A percentile compares a stretch with the other conserved stretches of the same genome.
Evolutionary conservation across 1,139 yeast genomes (phyloP).

Genomic region (Saccharomyces hybrid): DNA sequence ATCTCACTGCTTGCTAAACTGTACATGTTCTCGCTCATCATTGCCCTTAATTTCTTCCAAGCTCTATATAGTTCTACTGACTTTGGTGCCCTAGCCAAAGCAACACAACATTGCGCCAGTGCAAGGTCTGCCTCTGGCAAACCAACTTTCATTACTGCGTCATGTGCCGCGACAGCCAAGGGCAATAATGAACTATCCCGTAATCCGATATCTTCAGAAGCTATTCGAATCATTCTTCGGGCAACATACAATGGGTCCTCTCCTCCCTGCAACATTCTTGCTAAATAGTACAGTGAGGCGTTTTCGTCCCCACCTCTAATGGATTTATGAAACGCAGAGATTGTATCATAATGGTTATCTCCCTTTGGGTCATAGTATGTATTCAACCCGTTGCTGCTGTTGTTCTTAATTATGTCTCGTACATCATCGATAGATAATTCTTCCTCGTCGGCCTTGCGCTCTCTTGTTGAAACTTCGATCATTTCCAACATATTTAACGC

Average conservation of each 20-base stretch:
- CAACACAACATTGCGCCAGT: slow-evolving; percentile 86
- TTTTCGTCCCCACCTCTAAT: slow-evolving; percentile 83
- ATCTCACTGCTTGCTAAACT: slow-evolving; percentile 52
- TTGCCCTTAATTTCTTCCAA: slow-evolving; percentile 54
- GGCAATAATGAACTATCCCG: slow-evolving; percentile 81
- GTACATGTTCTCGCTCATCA: slow-evolving; percentile 54
- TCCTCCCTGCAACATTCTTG: slow-evolving; percentile 83
- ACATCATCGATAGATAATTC: slow-evolving; percentile 14
- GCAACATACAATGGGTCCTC: slow-evolving; percentile 93
- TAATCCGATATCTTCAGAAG: slow-evolving; percentile 84
- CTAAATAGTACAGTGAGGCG: slow-evolving; percentile 82
- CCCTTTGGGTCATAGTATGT: slow-evolving; percentile 78
- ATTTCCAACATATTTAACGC: slow-evolving; percentile 73
- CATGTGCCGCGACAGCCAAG: slow-evolving; percentile 77
- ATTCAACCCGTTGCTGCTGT: slow-evolving; percentile 35
- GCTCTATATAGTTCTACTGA: slow-evolving; percentile 81
- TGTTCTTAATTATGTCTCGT: slow-evolving; percentile 20
- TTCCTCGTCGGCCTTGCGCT: slow-evolving; percentile 2
- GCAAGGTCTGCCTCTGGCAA: slow-evolving; percentile 92
- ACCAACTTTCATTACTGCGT: slow-evolving; percentile 88
- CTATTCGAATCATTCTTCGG: slow-evolving; percentile 84
- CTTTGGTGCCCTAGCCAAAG: slow-evolving; percentile 77
- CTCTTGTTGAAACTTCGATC: slow-evolving; percentile 35
- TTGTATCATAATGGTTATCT: slow-evolving; percentile 89
- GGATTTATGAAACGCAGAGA: slow-evolving; percentile 89